Evolutionary conservation across 208 protist species (phyloP).

Genomic region (Crithidia sp.): DNA sequence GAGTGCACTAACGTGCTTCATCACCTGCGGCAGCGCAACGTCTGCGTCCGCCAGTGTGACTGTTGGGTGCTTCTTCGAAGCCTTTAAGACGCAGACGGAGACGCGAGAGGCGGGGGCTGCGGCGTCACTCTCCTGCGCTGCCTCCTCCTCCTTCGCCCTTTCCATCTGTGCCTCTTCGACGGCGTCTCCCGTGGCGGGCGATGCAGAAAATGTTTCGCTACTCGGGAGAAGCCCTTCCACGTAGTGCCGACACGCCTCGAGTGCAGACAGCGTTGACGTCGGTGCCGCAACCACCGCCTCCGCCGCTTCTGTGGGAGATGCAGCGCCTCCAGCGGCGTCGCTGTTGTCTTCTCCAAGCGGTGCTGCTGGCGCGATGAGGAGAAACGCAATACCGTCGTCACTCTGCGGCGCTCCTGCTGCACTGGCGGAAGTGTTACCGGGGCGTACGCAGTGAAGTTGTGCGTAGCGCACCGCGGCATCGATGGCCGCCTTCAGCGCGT

Average conservation of each 20-base stretch:
- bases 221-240: constrained; percentile 12
- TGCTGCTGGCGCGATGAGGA: constrained; percentile 7
- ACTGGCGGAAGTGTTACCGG: not conserved
- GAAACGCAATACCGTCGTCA: constrained; percentile 12
- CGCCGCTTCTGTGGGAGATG: not conserved
- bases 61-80: constrained; percentile 57
- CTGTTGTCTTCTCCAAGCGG: not conserved
- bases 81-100: constrained; percentile 53
- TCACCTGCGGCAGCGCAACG: constrained; percentile 56
- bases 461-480: constrained; percentile 21
- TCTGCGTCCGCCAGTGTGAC: constrained; percentile 30
- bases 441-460: constrained; percentile 20
- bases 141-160: not conserved
- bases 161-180: not conserved
- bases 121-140: not conserved
- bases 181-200: too few relatives aligned
- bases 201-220: not conserved
- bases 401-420: not conserved
- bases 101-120: constrained; percentile 32
- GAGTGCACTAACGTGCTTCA: constrained; percentile 54
- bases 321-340: not conserved
- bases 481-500: not conserved
- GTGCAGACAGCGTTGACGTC: too few relatives aligned
- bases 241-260: constrained; percentile 13
- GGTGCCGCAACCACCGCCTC: not conserved